Evolutionary conservation across 345 rosid species (phyloP), one percentile per base, ranked within the genome.

Genomic region (Salix udensis): DNA sequence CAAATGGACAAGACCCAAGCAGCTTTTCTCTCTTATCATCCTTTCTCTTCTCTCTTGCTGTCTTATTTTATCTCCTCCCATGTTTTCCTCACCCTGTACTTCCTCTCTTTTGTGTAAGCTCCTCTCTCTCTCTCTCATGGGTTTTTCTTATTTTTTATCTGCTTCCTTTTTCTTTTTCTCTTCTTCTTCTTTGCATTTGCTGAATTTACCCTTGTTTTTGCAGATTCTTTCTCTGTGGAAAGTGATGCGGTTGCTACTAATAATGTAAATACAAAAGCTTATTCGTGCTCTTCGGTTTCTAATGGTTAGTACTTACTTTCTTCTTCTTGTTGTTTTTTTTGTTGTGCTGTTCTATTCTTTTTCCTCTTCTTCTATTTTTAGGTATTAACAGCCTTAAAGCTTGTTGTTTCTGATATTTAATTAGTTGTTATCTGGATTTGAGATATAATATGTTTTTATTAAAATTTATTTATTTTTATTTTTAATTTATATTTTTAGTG

Each of bases 21-120:
- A 87, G 82, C 89, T 92, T 83, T 76, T 88, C 1, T 80, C 82
- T 67, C 78, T 91, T 31, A 79, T 94, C 73, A 65, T 92, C n/a
- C 90, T 94, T 48, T 85, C 90, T 19, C 71, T 94, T 46, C 82
- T 94, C 65, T 92, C 89, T 74, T 92, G 88, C 78, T 78, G 78
- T 82, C 80, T 94, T 75, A 68, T 94, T 37, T 52, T 91, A 76
- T 83, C 84, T 40, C 90, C 91, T 84, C 80, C 83, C 71, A 74
- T 86, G 74, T 82, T 90, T 40, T 77, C 83, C 80, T 82, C 85
- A 76, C 86, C 92, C 48, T 81, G 81, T 23, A 66, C 88, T 78
- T 78, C 85, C 65, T 89, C 90, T 65, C 84, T 88, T 28, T 36
- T 86, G 71, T 86, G 97, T 94, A 85, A 85, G 92, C 68, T 36